These are phyloP conservation scores for Ustilago nuda DNA, from an alignment of 1,284 basidiomycete species.

Conservation along the genomic window DNA sequence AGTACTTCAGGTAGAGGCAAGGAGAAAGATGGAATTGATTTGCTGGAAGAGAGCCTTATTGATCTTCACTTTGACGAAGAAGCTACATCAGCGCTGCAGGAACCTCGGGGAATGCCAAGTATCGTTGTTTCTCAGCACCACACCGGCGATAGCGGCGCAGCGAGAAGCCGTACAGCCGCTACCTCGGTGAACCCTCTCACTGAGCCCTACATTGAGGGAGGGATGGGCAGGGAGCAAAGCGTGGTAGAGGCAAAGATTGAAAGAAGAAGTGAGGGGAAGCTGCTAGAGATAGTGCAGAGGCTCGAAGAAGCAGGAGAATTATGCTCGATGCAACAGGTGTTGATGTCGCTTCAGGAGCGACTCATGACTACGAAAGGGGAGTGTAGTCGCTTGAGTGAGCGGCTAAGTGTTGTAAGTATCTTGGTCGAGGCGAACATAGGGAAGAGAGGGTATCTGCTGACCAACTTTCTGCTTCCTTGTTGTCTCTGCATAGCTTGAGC, in stretches of 20 bases:
- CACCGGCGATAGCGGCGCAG: slow-evolving; percentile 7
- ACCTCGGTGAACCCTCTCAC: background rate
- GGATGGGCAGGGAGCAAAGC: background rate
- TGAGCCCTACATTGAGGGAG: background rate
- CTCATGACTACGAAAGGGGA: slow-evolving; percentile 14
- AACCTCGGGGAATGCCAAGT: slow-evolving; percentile 7
- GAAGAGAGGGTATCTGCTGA: background rate
- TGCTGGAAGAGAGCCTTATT: slow-evolving; percentile 30
- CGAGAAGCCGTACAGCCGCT: background rate
- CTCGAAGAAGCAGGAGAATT: slow-evolving; percentile 29
- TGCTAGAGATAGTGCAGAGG: slow-evolving; percentile 9
- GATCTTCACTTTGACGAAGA: slow-evolving; percentile 28
- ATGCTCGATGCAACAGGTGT: slow-evolving; percentile 23
- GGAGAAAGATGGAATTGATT: background rate
- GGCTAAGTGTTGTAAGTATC: slow-evolving; percentile 25
- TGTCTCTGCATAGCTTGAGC: slow-evolving; percentile 21
- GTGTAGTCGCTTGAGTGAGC: slow-evolving; percentile 11
- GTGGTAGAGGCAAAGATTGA: background rate
- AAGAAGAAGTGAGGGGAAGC: background rate
- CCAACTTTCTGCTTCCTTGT: background rate
- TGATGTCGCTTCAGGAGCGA: slow-evolving; percentile 17
- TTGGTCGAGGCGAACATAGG: background rate
- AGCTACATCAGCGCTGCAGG: background rate
- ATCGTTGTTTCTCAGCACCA: slow-evolving; percentile 28
- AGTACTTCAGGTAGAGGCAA: background rate